phyloP scores from a whole-genome alignment of 2,329 filamentous ascomycete genomes.

The Rugonectria rugulosa region DNA sequence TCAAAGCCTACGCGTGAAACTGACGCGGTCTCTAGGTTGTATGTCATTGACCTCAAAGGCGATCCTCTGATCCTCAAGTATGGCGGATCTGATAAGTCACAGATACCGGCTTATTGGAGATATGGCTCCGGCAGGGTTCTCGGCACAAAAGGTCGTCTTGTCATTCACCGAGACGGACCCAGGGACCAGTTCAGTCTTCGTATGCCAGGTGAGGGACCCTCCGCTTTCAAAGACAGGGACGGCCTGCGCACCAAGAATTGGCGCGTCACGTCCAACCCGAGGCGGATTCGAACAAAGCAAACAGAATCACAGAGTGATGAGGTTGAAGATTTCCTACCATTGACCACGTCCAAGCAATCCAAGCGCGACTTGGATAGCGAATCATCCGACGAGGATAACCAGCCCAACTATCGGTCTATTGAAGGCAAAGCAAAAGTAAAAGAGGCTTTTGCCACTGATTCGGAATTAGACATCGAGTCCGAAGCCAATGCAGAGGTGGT shows the following conservation, averaged over 20 bases:
- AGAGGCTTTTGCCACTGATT: constrained; percentile 56
- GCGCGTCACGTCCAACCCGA: constrained; percentile 47
- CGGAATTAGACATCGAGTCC: constrained; percentile 56
- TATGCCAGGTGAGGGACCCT: constrained; percentile 49
- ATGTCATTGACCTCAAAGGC: constrained; percentile 75
- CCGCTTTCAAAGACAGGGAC: constrained; percentile 51
- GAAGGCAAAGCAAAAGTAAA: constrained; percentile 65
- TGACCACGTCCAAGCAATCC: constrained; percentile 53
- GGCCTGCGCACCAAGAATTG: constrained; percentile 54
- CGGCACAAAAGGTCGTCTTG: constrained; percentile 66
- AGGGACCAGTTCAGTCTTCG: constrained; percentile 62
- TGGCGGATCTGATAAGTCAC: constrained; percentile 75
- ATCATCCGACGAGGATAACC: constrained; percentile 56
- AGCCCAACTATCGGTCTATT: constrained; percentile 70
- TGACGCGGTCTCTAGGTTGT: constrained; percentile 47
- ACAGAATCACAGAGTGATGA: constrained; percentile 31
- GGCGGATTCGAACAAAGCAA: constrained; percentile 49
- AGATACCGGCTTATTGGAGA: constrained; percentile 75
- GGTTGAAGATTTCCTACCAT: constrained; percentile 57
- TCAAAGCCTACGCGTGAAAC: constrained; percentile 13
- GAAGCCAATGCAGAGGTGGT: constrained; percentile 50
- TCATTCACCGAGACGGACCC: constrained; percentile 71
- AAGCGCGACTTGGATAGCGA: constrained; percentile 45
- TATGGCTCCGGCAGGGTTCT: constrained; percentile 74
- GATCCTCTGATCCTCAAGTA: constrained; percentile 80